Base-by-base conservation (phyloP, 495 filamentous ascomycete species). In the Cairneyella variabilis region DNA sequence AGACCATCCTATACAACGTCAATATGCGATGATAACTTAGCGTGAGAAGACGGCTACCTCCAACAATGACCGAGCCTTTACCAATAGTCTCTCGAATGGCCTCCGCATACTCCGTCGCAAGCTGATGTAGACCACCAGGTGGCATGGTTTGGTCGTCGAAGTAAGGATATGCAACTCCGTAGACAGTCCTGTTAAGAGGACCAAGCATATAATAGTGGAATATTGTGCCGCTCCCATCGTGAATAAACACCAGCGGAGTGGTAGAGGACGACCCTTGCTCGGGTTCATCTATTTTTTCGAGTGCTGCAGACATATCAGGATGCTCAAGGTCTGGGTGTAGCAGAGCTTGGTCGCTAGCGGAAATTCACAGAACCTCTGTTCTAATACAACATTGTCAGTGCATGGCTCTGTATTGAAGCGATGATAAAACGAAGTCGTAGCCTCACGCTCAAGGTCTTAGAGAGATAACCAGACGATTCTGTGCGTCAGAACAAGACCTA, bases 181-280 rank as follows among this genome's bases (percentile, higher is more conserved):
- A 71, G 2, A 73, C 51, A 14, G 57, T 32, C 0, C 71, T 66
- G 26, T 51, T 50, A 1, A 74, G 60, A 10, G 54, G 20, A 22
- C 57, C 65, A 9, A 74, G 62, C 54, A 59, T 61, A 57, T 69
- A 62, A 61, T 74, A 74, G 27, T 55, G 60, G 43, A 69, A 69
- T 18, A 63, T 63, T 11, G 70, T 73, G 56, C 71, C 71, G 49
- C 71, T 69, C 49, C 70, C 71, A 51, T 74, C 71, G 48, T 74
- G 71, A 37, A 74, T 66, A 17, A 74, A 62, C 14, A 74, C 56
- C 16, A 74, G 56, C 14, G 71, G 66, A 18, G 60, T 54, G 16
- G 30, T 34, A 34, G 30, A 34, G 30, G 30, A 34, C 30, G 14
- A 34, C 30, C 30, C 30, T 34, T 34, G 30, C 30, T 34, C 30